These are phyloP conservation scores for Fragilaria crotonensis DNA, from an alignment of 108 stramenopile genomes.

Conservation along the genomic window DNA sequence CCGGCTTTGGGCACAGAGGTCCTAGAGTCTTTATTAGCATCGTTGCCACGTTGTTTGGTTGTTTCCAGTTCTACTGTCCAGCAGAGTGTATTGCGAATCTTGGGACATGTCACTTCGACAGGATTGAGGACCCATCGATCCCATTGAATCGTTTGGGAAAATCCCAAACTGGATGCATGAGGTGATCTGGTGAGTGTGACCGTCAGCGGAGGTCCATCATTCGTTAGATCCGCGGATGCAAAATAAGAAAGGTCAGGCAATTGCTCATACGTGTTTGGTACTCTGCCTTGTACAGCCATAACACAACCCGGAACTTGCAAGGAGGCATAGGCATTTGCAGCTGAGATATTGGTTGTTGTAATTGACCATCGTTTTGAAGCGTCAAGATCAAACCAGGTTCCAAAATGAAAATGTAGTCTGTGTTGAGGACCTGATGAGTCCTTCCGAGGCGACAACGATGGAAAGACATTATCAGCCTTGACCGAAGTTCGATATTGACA, in stretches of 20 bases:
- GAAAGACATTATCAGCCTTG: background rate
- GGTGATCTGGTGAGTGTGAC: background rate
- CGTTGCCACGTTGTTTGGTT: background rate
- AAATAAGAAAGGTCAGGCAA: background rate
- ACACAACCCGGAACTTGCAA: background rate
- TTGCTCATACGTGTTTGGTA: background rate
- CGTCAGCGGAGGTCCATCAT: background rate
- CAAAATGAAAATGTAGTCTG: background rate
- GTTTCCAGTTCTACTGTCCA: background rate
- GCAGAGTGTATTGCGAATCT: background rate
- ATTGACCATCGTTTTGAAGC: background rate
- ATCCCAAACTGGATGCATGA: background rate
- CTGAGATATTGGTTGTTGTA: background rate
- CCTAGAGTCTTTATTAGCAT: background rate
- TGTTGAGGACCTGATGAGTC: background rate
- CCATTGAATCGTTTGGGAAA: background rate
- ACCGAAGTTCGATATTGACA: background rate
- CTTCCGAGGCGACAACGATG: too few species aligned
- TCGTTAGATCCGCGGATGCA: background rate
- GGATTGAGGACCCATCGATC: background rate
- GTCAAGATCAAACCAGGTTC: background rate
- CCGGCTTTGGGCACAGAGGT: background rate
- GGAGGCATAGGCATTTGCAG: background rate
- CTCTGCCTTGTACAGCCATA: background rate
- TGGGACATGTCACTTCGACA: background rate